phyloP scores from a whole-genome alignment of 192 early-diverging fungal genomes.

The Podila horticola region DNA sequence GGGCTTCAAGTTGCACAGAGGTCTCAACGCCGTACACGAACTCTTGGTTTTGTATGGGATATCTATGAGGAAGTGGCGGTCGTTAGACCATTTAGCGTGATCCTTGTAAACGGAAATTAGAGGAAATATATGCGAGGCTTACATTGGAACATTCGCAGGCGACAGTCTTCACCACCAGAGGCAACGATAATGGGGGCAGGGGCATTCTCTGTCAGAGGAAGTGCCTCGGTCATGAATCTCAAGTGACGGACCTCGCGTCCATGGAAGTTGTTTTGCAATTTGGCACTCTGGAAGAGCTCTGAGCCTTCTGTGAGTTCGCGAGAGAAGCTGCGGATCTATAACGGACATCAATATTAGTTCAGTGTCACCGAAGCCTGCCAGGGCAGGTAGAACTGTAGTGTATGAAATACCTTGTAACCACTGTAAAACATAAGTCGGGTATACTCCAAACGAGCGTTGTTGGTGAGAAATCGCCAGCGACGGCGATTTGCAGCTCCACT shows the following conservation, averaged over 20 bases:
- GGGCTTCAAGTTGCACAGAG: slow-evolving; percentile 47
- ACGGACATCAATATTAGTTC: background rate
- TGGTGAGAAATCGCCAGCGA: slow-evolving; percentile 71
- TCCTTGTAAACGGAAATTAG: background rate
- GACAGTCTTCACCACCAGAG: slow-evolving; percentile 68
- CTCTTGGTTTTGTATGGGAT: slow-evolving; percentile 54
- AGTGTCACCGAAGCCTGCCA: background rate
- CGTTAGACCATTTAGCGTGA: background rate
- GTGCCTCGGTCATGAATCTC: slow-evolving; percentile 49
- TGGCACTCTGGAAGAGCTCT: slow-evolving; percentile 64
- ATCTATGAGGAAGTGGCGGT: slow-evolving; percentile 17
- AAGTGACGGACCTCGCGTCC: slow-evolving; percentile 71
- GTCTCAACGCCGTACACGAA: slow-evolving; percentile 30
- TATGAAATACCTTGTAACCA: slow-evolving; percentile 54
- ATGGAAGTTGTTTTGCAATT: slow-evolving; percentile 68
- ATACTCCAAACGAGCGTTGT: slow-evolving; percentile 57
- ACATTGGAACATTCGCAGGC: slow-evolving; percentile 66
- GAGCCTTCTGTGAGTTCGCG: slow-evolving; percentile 50
- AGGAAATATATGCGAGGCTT: slow-evolving; percentile 2
- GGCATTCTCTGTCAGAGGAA: slow-evolving; percentile 14
- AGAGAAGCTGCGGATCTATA: slow-evolving; percentile 56
- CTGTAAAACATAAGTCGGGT: slow-evolving; percentile 70
- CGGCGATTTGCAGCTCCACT: slow-evolving; percentile 79
- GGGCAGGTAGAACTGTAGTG: background rate
- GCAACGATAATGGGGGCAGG: slow-evolving; percentile 57